Evolutionary conservation across 2,329 filamentous ascomycete species (phyloP).

Genomic region (Trichoderma gracile): DNA sequence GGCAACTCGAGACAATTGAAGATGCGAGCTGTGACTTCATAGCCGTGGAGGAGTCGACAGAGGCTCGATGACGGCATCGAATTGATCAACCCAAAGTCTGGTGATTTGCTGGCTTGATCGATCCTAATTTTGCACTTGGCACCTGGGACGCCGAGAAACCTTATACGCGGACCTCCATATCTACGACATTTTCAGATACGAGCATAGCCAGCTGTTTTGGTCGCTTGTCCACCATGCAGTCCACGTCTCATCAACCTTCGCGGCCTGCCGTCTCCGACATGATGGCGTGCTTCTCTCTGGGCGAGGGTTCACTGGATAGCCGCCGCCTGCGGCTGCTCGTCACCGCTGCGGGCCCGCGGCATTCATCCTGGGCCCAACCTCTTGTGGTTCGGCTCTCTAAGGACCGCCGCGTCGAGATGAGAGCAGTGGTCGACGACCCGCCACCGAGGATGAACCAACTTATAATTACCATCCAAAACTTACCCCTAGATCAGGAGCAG

Average conservation of each 20-base stretch:
- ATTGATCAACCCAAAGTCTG: background rate
- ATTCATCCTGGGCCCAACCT: constrained; percentile 65
- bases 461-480: constrained; percentile 61
- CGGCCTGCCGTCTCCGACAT: constrained; percentile 37
- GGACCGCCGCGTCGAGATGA: constrained; percentile 60
- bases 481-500: constrained; percentile 38
- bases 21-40: background rate
- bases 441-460: constrained; percentile 64
- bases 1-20: background rate
- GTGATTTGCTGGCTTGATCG: background rate
- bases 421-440: constrained; percentile 66
- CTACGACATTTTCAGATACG: background rate
- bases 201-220: background rate
- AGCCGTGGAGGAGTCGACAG: background rate
- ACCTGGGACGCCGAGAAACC: background rate
- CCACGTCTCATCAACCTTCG: constrained; percentile 37
- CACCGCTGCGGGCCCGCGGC: constrained; percentile 64
- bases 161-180: background rate
- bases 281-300: constrained; percentile 41
- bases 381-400: constrained; percentile 68
- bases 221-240: constrained; percentile 37
- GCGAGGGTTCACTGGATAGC: constrained; percentile 40
- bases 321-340: constrained; percentile 62
- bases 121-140: background rate
- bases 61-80: background rate